Conservation (phyloP, 257 asterid species). For the Solanum pinnatisectum region DNA sequence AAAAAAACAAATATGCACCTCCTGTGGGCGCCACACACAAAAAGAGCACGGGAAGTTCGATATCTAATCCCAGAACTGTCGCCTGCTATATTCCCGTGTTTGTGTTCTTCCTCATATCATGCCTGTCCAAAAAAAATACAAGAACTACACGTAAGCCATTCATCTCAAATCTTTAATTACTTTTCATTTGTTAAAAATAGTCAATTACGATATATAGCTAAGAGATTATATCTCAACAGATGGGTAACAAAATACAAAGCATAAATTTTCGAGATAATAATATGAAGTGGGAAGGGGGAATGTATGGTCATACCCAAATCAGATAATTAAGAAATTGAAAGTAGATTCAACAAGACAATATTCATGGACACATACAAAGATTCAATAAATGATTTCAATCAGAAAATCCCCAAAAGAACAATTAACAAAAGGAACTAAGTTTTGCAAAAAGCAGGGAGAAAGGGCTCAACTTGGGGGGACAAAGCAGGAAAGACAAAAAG, state of each 20-base stretch:
- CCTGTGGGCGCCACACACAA: neutral
- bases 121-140: neutral
- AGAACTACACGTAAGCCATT: neutral
- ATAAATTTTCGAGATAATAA: neutral
- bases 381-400: neutral
- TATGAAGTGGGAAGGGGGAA: neutral
- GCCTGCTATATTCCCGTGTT: constrained; percentile 50
- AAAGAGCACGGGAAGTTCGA: neutral
- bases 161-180: neutral
- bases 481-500: neutral
- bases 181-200: neutral
- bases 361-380: neutral
- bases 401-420: neutral
- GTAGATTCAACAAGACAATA: neutral
- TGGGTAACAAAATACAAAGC: neutral
- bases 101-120: constrained; percentile 9
- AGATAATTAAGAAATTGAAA: neutral
- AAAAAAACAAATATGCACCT: neutral
- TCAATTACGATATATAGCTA: neutral
- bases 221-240: neutral
- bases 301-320: neutral
- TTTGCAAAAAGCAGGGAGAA: neutral
- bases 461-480: neutral
- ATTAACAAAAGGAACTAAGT: neutral
- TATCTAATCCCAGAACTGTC: neutral